Conservation (phyloP, 1,284 basidiomycete species). For the Inonotus hispidus region DNA sequence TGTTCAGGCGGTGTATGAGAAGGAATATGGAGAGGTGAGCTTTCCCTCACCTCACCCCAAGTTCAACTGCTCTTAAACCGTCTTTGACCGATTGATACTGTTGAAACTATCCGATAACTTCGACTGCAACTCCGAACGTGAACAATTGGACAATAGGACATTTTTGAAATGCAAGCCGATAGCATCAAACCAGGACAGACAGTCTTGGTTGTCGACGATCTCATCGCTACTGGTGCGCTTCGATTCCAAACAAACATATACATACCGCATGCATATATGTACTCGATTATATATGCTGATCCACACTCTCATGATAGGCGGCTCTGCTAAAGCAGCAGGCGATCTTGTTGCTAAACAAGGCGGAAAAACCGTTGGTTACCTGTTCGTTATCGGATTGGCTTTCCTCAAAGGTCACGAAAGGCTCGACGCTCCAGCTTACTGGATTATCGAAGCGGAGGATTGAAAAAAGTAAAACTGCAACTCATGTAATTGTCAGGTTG, state of each 20-base stretch:
- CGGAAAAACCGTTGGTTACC: slow-evolving; percentile 84
- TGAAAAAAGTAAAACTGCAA: too few species aligned
- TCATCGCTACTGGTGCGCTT: slow-evolving; percentile 86
- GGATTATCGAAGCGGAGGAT: slow-evolving; percentile 75
- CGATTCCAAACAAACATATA: not conserved
- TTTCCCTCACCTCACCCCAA: too few species aligned
- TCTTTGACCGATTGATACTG: not conserved
- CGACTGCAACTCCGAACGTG: too few species aligned
- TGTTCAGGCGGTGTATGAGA: slow-evolving; percentile 76
- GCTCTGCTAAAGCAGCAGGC: slow-evolving; percentile 92
- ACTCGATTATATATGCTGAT: not conserved
- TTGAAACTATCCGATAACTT: not conserved
- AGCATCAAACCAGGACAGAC: slow-evolving; percentile 81
- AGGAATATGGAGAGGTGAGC: slow-evolving; percentile 88
- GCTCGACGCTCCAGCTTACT: slow-evolving; percentile 85
- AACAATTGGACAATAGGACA: slow-evolving; percentile 49
- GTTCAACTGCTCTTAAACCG: too few species aligned
- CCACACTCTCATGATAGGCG: slow-evolving; percentile 66
- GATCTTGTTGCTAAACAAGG: slow-evolving; percentile 83
- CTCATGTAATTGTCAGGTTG: too few species aligned
- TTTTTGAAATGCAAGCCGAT: slow-evolving; percentile 92
- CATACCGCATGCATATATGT: not conserved
- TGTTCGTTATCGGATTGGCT: slow-evolving; percentile 89
- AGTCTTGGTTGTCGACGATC: slow-evolving; percentile 90
- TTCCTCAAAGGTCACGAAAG: slow-evolving; percentile 78